phyloP scores from a whole-genome alignment of 768 basidiomycete species.

The Pleurotus pulmonarius region DNA sequence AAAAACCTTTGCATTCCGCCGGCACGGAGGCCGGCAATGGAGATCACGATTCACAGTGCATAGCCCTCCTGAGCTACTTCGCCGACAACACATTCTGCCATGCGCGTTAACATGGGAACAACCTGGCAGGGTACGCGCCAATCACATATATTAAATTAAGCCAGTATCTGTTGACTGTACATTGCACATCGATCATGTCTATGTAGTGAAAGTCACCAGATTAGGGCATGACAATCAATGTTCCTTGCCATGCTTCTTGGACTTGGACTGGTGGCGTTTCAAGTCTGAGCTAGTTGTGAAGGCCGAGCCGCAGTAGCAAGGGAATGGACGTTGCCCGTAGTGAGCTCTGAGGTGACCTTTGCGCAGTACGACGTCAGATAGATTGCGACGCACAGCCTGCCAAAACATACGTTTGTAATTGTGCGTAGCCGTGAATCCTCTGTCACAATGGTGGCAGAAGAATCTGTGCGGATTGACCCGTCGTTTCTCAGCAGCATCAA shows the following conservation, averaged over 20 bases:
- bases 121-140: too few species aligned
- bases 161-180: too few species aligned
- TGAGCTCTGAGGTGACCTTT: neutral
- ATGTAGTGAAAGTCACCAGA: too few species aligned
- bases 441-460: neutral
- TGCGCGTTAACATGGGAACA: too few species aligned
- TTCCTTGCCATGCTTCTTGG: neutral
- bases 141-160: too few species aligned
- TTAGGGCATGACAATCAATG: neutral
- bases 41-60: too few species aligned
- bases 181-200: too few species aligned
- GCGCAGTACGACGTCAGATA: neutral
- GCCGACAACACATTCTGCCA: too few species aligned
- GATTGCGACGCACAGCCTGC: too few species aligned
- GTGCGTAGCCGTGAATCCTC: constrained; percentile 1
- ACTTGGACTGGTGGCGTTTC: neutral
- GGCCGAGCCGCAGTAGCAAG: neutral
- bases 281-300: constrained; percentile 2
- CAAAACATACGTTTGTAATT: neutral
- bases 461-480: neutral
- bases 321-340: neutral
- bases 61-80: too few species aligned
- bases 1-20: too few species aligned
- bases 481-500: neutral
- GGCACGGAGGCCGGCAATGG: too few species aligned